Evolutionary conservation across 2,329 filamentous ascomycete genomes (phyloP), one percentile per base, ranked within the genome.

Genomic region (Fusarium verrucosum): DNA sequence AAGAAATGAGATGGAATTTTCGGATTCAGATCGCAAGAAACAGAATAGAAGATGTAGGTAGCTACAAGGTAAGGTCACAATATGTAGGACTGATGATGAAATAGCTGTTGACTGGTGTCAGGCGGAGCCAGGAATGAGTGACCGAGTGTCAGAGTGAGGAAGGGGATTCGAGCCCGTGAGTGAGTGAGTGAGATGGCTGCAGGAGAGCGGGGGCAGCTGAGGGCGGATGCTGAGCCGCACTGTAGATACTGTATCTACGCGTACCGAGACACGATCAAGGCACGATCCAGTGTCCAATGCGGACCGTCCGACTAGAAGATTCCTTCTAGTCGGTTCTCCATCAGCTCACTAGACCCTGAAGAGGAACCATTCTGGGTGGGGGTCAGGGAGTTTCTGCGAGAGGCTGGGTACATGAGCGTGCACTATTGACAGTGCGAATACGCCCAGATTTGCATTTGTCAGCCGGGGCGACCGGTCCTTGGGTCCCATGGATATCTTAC

Each of bases 251-350:
- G 57, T 60, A 58, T 50, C 25, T 13, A 44, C 33, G 33, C 28
- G 55, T 54, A 52, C 45, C 44, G 19, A 22, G 25, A 32, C 43
- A 46, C 33, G 33, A n/a, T 19, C 26, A 10, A 10, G 20, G 10
- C 17, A 5, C 17, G n/a, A 22, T 20, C 28, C 41, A 36, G 28
- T 22, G 45, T 59, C 45, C 55, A 60, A 60, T 53, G 45, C 40
- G 47, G 40, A 35, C 30, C 55, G 32, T 41, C 40, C 1, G 9
- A 50, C 20, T 7, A 23, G 49, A 62, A 62, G 62, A 65, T 49
- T 49, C 46, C 49, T 73, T 74, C 73, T 74, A 72, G 73, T 63
- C 63, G 64, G 42, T 74, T 72, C 69, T 66, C 49, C 23, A 57
- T 53, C 42, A 44, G 51, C 56, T 40, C 38, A 58, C 40, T 50